A percentile compares a stretch with the other conserved stretches of the same genome.
phyloP scores from a whole-genome alignment of 805 yeast species.

The Pichia sporocuriosa region DNA sequence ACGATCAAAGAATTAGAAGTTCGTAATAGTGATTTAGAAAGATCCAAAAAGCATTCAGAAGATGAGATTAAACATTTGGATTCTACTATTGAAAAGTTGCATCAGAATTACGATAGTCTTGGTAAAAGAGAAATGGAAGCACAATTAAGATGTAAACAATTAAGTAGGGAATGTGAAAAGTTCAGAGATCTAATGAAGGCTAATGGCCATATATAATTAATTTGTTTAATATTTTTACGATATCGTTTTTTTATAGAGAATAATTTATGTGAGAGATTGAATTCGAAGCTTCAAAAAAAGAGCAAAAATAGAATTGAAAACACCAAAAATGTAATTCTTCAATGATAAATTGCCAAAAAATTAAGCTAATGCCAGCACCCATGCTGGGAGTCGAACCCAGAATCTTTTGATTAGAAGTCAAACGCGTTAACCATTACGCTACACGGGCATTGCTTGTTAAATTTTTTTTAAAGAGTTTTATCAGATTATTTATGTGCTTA shows the following conservation, averaged over 20 bases:
- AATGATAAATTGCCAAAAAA: slow-evolving; percentile 7
- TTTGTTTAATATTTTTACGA: no score
- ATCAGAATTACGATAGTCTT: slow-evolving; percentile 35
- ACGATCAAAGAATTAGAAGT: slow-evolving; percentile 47
- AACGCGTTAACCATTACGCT: slow-evolving; percentile 65
- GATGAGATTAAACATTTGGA: slow-evolving; percentile 55
- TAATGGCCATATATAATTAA: no score
- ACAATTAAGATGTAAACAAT: slow-evolving; percentile 36
- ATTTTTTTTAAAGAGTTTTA: no score
- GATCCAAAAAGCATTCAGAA: slow-evolving; percentile 44
- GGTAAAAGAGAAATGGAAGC: slow-evolving; percentile 41
- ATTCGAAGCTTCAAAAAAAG: no score
- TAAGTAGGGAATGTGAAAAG: slow-evolving; percentile 51
- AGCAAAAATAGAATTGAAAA: no score
- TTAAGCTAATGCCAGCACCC: slow-evolving; percentile 28
- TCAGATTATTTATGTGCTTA: no score
- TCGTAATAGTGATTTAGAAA: slow-evolving; percentile 44
- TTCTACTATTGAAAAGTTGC: slow-evolving; percentile 41
- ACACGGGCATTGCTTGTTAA: slow-evolving; percentile 37
- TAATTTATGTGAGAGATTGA: no score
- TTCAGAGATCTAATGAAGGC: no score
- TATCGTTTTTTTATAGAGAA: not conserved
- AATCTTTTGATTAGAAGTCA: slow-evolving; percentile 62
- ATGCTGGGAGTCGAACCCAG: slow-evolving; percentile 56
- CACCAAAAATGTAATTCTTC: not conserved